Conservation (phyloP, 1,139 yeast genomes). For the Pichia sp. region DNA sequence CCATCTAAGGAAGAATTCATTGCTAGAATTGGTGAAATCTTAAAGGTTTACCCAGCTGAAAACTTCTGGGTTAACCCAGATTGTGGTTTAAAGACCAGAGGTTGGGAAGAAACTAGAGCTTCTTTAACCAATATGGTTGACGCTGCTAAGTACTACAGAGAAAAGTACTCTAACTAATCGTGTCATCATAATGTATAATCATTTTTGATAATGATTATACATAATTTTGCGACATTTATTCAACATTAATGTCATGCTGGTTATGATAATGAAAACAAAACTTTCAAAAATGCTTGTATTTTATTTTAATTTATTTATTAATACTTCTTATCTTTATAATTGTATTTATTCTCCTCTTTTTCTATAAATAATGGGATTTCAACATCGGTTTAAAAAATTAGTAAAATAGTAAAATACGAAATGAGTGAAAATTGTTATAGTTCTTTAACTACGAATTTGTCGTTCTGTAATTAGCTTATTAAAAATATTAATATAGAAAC, state of each 20-base stretch:
- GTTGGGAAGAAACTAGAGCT: constrained; percentile 61
- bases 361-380: constrained; percentile 32
- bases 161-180: constrained; percentile 31
- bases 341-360: constrained; percentile 18
- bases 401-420: too few species aligned
- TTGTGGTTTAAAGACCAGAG: constrained; percentile 95
- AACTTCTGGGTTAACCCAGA: constrained; percentile 99
- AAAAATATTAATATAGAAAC: too few species aligned
- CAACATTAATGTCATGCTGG: constrained; percentile 56
- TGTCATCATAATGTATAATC: constrained; percentile 7
- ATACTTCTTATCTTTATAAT: constrained; percentile 15
- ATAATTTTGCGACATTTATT: constrained; percentile 44
- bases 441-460: too few species aligned
- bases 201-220: background rate
- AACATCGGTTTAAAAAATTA: constrained; percentile 30
- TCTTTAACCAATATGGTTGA: constrained; percentile 97
- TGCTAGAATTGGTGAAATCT: constrained; percentile 86
- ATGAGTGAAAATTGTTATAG: too few species aligned
- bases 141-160: constrained; percentile 97
- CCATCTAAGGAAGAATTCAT: constrained; percentile 96
- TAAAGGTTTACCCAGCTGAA: constrained; percentile 94
- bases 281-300: constrained; percentile 10
- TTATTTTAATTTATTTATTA: constrained; percentile 9
- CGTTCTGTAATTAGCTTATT: too few species aligned
- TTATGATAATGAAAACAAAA: constrained; percentile 16